phyloP scores from a whole-genome alignment of 495 filamentous ascomycete genomes.

The Cenococcum geophilum region DNA sequence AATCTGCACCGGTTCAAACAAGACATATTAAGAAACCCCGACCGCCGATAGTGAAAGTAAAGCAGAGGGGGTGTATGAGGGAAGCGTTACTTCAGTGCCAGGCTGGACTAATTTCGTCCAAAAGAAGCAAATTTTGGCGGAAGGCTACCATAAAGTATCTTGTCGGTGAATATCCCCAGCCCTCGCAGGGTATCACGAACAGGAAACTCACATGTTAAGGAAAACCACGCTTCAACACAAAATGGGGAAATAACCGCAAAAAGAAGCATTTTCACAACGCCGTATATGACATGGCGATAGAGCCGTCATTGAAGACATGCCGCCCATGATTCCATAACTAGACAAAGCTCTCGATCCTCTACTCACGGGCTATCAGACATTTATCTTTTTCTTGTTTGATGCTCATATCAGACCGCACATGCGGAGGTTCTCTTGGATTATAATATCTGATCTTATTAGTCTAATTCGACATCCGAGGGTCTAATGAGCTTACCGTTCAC shows the following conservation, averaged over 20 bases:
- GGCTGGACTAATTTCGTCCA: slow-evolving; percentile 10
- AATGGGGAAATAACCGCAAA: slow-evolving; percentile 3
- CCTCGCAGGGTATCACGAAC: slow-evolving; percentile 31
- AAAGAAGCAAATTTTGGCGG: not conserved
- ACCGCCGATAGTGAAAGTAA: not conserved
- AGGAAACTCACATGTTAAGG: slow-evolving; percentile 14
- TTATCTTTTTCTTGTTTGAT: slow-evolving; percentile 1
- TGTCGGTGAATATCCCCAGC: slow-evolving; percentile 23
- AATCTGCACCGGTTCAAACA: not conserved
- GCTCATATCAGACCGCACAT: slow-evolving; percentile 91
- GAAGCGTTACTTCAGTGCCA: not conserved
- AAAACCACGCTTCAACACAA: slow-evolving; percentile 6
- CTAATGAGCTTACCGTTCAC: slow-evolving; percentile 74
- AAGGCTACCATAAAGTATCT: slow-evolving; percentile 6
- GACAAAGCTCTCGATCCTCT: slow-evolving; percentile 1
- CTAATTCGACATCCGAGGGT: not conserved
- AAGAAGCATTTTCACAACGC: slow-evolving; percentile 32
- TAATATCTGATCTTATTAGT: slow-evolving; percentile 66
- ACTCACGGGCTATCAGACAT: slow-evolving; percentile 2
- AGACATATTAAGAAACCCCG: not conserved
- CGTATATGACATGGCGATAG: slow-evolving; percentile 20
- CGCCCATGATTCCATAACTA: slow-evolving; percentile 23
- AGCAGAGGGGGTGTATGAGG: not conserved
- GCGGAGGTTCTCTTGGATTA: slow-evolving; percentile 99
- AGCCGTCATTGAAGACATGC: slow-evolving; percentile 25